These are phyloP conservation scores for Ophiostoma fasciatum DNA, from an alignment of 2,329 filamentous ascomycete species.

Conservation along the genomic window DNA sequence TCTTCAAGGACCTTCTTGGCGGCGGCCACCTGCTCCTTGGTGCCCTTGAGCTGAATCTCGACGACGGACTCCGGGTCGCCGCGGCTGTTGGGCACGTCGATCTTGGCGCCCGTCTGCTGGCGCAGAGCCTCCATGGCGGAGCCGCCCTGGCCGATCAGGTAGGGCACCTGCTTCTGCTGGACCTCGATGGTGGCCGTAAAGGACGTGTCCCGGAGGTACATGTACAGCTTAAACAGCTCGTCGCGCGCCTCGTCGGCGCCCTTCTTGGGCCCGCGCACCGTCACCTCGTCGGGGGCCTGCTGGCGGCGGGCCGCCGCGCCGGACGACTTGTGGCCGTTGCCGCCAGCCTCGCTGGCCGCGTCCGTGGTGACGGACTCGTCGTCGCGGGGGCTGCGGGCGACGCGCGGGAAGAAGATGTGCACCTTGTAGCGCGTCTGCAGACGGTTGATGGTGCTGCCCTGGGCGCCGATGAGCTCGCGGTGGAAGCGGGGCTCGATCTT, in stretches of 20 bases:
- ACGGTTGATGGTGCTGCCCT: conserved; percentile 77
- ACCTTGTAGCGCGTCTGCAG: conserved; percentile 89
- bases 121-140: conserved; percentile 83
- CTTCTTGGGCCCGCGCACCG: conserved; percentile 80
- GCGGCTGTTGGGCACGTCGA: conserved; percentile 75
- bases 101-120: conserved; percentile 68
- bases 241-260: conserved; percentile 86
- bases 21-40: conserved; percentile 76
- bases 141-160: conserved; percentile 80
- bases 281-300: conserved; percentile 77
- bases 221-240: conserved; percentile 75
- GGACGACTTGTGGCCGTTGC: too few relatives aligned
- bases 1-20: conserved; percentile 84
- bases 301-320: conserved; percentile 51
- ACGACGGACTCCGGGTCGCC: conserved; percentile 58
- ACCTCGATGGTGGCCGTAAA: conserved; percentile 67
- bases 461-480: conserved; percentile 79
- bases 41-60: conserved; percentile 84
- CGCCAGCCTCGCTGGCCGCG: conserved; percentile 50
- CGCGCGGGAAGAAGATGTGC: conserved; percentile 80
- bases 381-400: conserved; percentile 48
- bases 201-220: conserved; percentile 83
- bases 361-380: conserved; percentile 57
- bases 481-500: conserved; percentile 93
- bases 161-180: conserved; percentile 84